Base-by-base conservation (phyloP, 83 land plant species). In the Diphasiastrum complanatum region DNA sequence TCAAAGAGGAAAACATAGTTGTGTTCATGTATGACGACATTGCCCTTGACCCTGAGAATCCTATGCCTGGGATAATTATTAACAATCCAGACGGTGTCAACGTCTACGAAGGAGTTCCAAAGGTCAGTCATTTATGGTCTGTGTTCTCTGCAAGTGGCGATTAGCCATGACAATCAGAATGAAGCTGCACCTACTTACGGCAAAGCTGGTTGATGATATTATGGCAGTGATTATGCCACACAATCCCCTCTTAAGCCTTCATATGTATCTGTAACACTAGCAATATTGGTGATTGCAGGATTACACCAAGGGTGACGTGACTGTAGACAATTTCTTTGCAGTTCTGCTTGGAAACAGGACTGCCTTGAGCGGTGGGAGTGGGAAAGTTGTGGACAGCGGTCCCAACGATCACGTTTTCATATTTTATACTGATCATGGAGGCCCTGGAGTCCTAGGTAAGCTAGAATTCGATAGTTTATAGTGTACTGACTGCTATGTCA, bases 371-470 rank as follows among this genome's bases (percentile, higher is more conserved):
- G 58, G 58, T 25, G 58, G 58, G n/a, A 54, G 58, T 54, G 58
- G 58, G 3, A 54, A 54, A 54, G 58, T 54, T 28, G 58, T 54
- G 5, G 33, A 54, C 5, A 54, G 58, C n/a, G 58, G 58, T 23
- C 58, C 58, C 4, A 30, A 54, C 6, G 58, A 54, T 30, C 58
- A 54, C n/a, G 25, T 54, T 14, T 54, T 54, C n/a, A n/a, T 54
- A 3, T 54, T 26, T 33, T 54, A 54, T 25, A 25, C 58, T 4
- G 58, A 54, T n/a, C 58, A 54, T 54, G 58, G 58, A 28, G 58
- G 58, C 29, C 36, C 58, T 54, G 58, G 58, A 6, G 58, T 54
- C 14, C 58, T 54, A 25, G 58, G 58, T 54, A 30, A 14, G 52
- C 19, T 49, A 20, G n/a, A n/a, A n/a, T n/a, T n/a, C n/a, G n/a